Evolutionary conservation across 2,329 filamentous ascomycete genomes (phyloP).

Genomic region (Xylariomycetidae sp.): DNA sequence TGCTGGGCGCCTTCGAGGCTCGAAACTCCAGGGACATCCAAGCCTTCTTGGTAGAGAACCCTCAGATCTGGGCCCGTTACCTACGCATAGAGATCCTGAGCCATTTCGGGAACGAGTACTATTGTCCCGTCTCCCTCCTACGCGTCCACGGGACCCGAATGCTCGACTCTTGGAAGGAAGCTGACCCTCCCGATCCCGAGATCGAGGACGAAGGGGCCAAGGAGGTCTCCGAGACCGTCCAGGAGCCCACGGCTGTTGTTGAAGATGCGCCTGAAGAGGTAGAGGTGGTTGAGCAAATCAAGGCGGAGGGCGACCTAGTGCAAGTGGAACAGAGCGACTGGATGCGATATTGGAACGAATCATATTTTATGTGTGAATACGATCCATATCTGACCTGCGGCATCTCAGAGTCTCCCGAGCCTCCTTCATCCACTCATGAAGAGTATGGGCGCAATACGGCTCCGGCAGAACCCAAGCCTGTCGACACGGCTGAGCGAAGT

Average conservation of each 20-base stretch:
- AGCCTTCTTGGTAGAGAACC: slow-evolving; percentile 89
- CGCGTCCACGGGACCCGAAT: slow-evolving; percentile 94
- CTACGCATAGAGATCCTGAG: slow-evolving; percentile 85
- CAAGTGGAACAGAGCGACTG: slow-evolving; percentile 17
- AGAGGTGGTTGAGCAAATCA: slow-evolving; percentile 16
- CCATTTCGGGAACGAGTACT: slow-evolving; percentile 95
- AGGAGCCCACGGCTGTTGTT: slow-evolving; percentile 19
- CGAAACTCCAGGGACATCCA: slow-evolving; percentile 91
- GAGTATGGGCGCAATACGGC: slow-evolving; percentile 7
- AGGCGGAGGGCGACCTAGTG: slow-evolving; percentile 15
- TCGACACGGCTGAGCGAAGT: slow-evolving; percentile 11
- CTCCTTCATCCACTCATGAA: slow-evolving; percentile 7
- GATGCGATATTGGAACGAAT: slow-evolving; percentile 22
- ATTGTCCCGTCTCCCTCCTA: slow-evolving; percentile 86
- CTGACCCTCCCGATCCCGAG: slow-evolving; percentile 63
- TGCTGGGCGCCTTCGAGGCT: slow-evolving; percentile 83
- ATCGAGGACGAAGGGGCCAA: slow-evolving; percentile 42
- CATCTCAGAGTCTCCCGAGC: slow-evolving; percentile 7
- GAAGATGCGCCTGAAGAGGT: slow-evolving; percentile 15
- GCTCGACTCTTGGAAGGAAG: slow-evolving; percentile 87
- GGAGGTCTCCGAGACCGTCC: slow-evolving; percentile 25
- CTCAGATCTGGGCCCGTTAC: slow-evolving; percentile 93
- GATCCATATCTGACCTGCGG: slow-evolving; percentile 13
- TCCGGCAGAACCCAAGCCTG: slow-evolving; percentile 9
- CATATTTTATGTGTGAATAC: slow-evolving; percentile 21